Conservation (phyloP, 768 basidiomycete species). For the Royoungia palumana region DNA sequence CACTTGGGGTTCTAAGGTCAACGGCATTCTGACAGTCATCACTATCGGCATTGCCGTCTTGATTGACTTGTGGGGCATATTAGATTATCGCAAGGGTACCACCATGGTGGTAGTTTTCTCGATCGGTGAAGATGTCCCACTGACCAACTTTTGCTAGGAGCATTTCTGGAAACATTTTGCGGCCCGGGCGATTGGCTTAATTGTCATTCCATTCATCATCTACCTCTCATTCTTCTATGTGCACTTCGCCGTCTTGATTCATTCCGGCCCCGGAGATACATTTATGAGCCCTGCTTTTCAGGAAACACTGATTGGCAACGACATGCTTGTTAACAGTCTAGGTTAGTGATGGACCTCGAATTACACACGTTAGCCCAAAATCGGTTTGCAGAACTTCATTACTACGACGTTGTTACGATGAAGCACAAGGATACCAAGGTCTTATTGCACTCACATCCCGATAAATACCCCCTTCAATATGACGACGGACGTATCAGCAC, state of each 20-base stretch:
- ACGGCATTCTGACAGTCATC: slow-evolving; percentile 87
- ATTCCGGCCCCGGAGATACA: slow-evolving; percentile 88
- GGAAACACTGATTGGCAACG: slow-evolving; percentile 89
- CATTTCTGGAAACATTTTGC: slow-evolving; percentile 87
- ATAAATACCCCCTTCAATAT: slow-evolving; percentile 89
- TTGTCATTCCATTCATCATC: slow-evolving; percentile 81
- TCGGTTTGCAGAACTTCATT: slow-evolving; percentile 75
- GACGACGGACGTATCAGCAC: slow-evolving; percentile 94
- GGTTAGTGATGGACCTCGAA: slow-evolving; percentile 48
- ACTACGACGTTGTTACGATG: slow-evolving; percentile 84
- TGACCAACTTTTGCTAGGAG: slow-evolving; percentile 47
- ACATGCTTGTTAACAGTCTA: slow-evolving; percentile 86
- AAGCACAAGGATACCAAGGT: slow-evolving; percentile 92
- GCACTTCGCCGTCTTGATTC: slow-evolving; percentile 84
- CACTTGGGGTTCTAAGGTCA: slow-evolving; percentile 97
- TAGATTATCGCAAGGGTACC: slow-evolving; percentile 79
- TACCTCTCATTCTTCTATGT: slow-evolving; percentile 96
- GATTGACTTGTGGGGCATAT: slow-evolving; percentile 91
- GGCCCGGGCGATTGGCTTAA: slow-evolving; percentile 81
- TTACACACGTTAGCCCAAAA: background rate
- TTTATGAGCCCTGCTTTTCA: slow-evolving; percentile 99
- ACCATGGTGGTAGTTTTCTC: slow-evolving; percentile 50
- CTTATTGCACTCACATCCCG: slow-evolving; percentile 89
- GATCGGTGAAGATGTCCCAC: background rate
- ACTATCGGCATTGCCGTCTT: slow-evolving; percentile 88